Conservation (phyloP, 164 flowering plant species). For the grape (Vitis vinifera) region ASM3070453v1 NC_081812.1:18716001-18716500, state of each 20-base stretch:
- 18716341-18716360: neutral
- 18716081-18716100: too few relatives aligned
- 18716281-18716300: neutral
- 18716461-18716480: constrained; percentile 62
- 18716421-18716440: neutral
- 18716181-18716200: too few relatives aligned
- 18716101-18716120: too few relatives aligned
- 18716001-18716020: too few relatives aligned
- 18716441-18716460: constrained; percentile 30
- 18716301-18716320: neutral
- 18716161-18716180: too few relatives aligned
- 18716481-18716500: constrained; percentile 33
- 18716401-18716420: neutral
- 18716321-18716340: neutral
- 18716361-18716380: neutral
- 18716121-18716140: too few relatives aligned
- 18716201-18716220: too few relatives aligned
- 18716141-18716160: too few relatives aligned
- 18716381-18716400: neutral
- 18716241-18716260: neutral
- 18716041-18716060: too few relatives aligned
- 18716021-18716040: too few relatives aligned
- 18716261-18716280: neutral
- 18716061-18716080: too few relatives aligned
- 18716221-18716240: neutral